Percentiles rank a stretch among this genome's conserved stretches.
Conservation (phyloP, 2,329 filamentous ascomycete genomes). For the Balansia obtecta region DNA sequence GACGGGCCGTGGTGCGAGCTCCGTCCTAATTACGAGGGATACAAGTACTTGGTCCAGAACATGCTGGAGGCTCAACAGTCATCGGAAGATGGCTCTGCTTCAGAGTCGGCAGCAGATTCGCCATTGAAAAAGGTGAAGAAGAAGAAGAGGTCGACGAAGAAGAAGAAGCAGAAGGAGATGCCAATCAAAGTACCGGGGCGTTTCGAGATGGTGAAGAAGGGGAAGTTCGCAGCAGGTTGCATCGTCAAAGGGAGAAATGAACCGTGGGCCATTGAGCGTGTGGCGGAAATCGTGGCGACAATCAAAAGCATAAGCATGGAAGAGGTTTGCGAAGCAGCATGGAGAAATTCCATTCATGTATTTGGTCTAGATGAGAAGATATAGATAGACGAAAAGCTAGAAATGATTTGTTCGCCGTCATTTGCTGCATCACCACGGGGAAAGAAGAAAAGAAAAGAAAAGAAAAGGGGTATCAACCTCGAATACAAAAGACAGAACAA, state of each 20-base stretch:
- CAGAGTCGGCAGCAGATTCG: slow-evolving; percentile 6
- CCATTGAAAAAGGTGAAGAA: slow-evolving; percentile 19
- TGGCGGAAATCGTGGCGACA: slow-evolving; percentile 78
- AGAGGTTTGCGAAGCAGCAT: slow-evolving; percentile 76
- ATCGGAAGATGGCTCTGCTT: slow-evolving; percentile 12
- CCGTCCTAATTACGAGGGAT: slow-evolving; percentile 74
- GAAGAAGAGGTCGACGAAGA: slow-evolving; percentile 23
- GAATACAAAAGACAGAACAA: slow-evolving; percentile 2
- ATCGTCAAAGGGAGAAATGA: slow-evolving; percentile 97
- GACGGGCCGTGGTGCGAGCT: slow-evolving; percentile 98
- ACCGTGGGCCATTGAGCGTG: slow-evolving; percentile 71
- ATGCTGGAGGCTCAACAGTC: slow-evolving; percentile 16
- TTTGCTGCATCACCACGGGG: neutral
- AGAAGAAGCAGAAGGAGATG: slow-evolving; percentile 39
- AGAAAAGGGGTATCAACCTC: slow-evolving; percentile 17
- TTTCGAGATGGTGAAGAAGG: slow-evolving; percentile 85
- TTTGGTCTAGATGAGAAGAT: slow-evolving; percentile 48
- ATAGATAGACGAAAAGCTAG: slow-evolving; percentile 5
- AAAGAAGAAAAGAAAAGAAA: no score
- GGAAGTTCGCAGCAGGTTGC: slow-evolving; percentile 75
- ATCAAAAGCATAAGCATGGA: slow-evolving; percentile 72
- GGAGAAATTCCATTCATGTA: slow-evolving; percentile 69
- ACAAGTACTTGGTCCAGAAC: slow-evolving; percentile 48
- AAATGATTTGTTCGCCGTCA: neutral
- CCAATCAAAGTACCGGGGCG: slow-evolving; percentile 56